Evolutionary conservation across 805 yeast species (phyloP).

Genomic region (Ogataea glucozyma): DNA sequence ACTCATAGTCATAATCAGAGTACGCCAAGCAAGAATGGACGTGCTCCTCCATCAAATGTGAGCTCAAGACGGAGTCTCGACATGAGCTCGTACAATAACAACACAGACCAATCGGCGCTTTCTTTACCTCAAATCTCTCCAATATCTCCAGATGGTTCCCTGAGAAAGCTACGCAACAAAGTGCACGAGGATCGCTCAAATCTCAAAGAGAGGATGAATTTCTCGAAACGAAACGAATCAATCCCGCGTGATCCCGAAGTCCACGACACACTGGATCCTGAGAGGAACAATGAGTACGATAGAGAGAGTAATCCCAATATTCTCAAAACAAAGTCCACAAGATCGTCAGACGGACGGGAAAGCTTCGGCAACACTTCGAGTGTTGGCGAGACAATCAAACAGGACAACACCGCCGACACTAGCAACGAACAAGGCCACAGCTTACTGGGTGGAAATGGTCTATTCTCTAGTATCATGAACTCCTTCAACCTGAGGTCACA

Average conservation of each 20-base stretch:
- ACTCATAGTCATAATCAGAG: too few species aligned
- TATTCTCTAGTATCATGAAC: slow-evolving; percentile 31
- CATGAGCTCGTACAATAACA: background rate
- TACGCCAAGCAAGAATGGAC: background rate
- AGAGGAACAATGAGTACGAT: background rate
- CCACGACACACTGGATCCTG: slow-evolving; percentile 4
- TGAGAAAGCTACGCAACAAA: slow-evolving; percentile 5
- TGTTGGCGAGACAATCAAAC: slow-evolving; percentile 3
- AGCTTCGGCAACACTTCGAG: slow-evolving; percentile 3
- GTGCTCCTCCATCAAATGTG: background rate
- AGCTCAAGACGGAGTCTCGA: slow-evolving; percentile 1
- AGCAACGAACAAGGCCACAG: background rate
- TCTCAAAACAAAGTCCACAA: background rate
- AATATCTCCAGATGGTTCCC: slow-evolving; percentile 9
- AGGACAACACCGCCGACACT: background rate
- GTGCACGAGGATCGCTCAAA: slow-evolving; percentile 7
- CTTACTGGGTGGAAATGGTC: slow-evolving; percentile 18
- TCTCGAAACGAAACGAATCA: background rate
- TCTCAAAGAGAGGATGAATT: slow-evolving; percentile 1
- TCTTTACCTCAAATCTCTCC: slow-evolving; percentile 14
- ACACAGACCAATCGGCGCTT: slow-evolving; percentile 3
- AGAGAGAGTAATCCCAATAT: background rate
- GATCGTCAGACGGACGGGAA: background rate
- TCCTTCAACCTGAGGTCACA: slow-evolving; percentile 31
- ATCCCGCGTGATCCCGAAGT: background rate